Evolutionary conservation across 169 alveolate genomes (phyloP), one percentile per base, ranked within the genome.

Genomic region (Eimeria nieschulzi): DNA sequence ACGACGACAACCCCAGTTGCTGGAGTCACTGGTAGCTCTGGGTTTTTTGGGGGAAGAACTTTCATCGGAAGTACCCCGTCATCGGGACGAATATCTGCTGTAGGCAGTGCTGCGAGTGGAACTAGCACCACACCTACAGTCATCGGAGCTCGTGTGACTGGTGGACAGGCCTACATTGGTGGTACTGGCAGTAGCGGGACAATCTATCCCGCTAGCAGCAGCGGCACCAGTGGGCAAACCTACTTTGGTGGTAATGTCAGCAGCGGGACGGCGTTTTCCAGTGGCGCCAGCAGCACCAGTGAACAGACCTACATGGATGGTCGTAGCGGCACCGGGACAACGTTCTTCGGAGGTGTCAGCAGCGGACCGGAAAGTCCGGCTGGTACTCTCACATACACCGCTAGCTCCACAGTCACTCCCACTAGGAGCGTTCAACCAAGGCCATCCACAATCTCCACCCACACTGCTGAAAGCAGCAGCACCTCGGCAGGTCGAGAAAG

Each of bases 11-110:
- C 75, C n/a, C 8, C 87, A 15, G 5, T 46, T 25, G 19, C 75
- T 73, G 75, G 87, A 8, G 53, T 46, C 7, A 46, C 33, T 46
- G 68, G 87, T 73, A 56, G 87, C 39, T 80, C 87, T 80, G 87
- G 46, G 9, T n/a, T 56, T 13, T 46, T 23, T 39, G 86, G 86
- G 54, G 63, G 61, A 19, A 33, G 87, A 26, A 21, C 87, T 13
- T 80, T 80, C 75, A 80, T 80, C 75, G 5, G 55, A 9, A 80
- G 87, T 56, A 9, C 87, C 26, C 19, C 87, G 46, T 39, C 87
- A 21, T 9, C 75, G 17, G 17, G 46, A 23, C 23, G 87, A 64
- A 59, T 23, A 59, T 39, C 75, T 80, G 59, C 87, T 54, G 17
- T 33, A 80, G 72, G 46, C 46, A 33, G 46, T 33, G 46, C 46